Evolutionary conservation across 2,329 filamentous ascomycete species (phyloP), one percentile per base, ranked within the genome.

Genomic region (Trichocomaceae sp.): DNA sequence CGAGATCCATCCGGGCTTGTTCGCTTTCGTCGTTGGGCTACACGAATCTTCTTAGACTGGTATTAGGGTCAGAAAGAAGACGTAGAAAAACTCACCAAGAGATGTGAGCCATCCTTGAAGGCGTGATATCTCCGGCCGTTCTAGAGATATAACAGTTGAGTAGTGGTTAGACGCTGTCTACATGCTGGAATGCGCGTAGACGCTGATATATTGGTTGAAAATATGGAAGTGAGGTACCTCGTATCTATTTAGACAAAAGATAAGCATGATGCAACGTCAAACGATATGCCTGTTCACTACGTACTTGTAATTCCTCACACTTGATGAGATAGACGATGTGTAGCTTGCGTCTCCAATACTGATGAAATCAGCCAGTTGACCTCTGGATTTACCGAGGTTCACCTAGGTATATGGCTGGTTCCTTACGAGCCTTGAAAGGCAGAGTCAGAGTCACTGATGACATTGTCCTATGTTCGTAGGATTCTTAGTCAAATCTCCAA

Each of bases 61-160:
- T 39, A 15, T 23, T 29, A 8, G 9, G 42, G 4, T 20, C 13
- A n/a, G 2, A 13, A 6, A 37, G 6, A 44, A 22, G 31, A 23
- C 2, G n/a, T 10, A 33, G 17, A 41, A 9, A 5, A 26, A 48
- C 50, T 46, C 48, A 59, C 58, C 31, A 61, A 52, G 10, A 59
- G n/a, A 57, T 65, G 61, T 15, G 49, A 37, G 2, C 62, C 62
- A 51, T 60, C 58, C 35, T 52, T 57, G 52, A 62, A 65, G 46
- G 57, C 61, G 54, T 65, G 62, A 57, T 66, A 67, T 42, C 65
- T 56, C 33, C 65, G 62, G 3, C 65, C 66, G 59, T 67, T 66
- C 58, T 67, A 35, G 12, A 12, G 10, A 42, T 4, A 22, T 31
- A 17, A 13, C 17, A 10, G 15, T 26, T n/a, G 23, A 23, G 26